These are phyloP conservation scores for Penicillium psychrosexuale DNA, from an alignment of 2,329 filamentous ascomycete genomes.

Conservation along the genomic window DNA sequence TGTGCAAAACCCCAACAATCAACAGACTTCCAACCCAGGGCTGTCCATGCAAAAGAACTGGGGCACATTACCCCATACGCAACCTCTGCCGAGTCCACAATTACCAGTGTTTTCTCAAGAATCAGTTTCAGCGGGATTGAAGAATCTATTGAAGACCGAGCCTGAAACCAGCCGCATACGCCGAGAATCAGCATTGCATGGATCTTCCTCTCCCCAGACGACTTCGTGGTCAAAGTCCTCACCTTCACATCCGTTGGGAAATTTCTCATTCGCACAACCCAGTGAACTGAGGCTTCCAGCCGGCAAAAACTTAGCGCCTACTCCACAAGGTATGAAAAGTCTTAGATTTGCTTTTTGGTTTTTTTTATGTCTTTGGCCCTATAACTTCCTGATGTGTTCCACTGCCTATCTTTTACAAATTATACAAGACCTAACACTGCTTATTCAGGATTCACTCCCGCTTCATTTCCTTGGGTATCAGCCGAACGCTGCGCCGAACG, in stretches of 20 bases:
- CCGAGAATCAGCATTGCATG: slow-evolving; percentile 20
- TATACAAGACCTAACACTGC: slow-evolving; percentile 4
- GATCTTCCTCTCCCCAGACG: slow-evolving; percentile 12
- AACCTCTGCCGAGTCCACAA: slow-evolving; percentile 56
- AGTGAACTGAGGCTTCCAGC: background rate
- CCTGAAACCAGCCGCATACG: slow-evolving; percentile 19
- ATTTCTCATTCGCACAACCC: background rate
- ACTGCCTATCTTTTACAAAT: background rate
- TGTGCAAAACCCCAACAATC: slow-evolving; percentile 59
- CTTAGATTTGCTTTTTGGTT: background rate
- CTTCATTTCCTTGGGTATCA: slow-evolving; percentile 43
- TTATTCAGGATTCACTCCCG: background rate
- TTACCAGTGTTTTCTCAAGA: slow-evolving; percentile 51
- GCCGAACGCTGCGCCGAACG: slow-evolving; percentile 56
- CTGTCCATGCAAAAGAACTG: slow-evolving; percentile 67
- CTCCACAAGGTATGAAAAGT: slow-evolving; percentile 8
- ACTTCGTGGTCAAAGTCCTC: slow-evolving; percentile 4
- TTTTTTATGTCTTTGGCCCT: background rate
- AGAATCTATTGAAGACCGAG: slow-evolving; percentile 58
- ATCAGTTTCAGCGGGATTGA: slow-evolving; percentile 78
- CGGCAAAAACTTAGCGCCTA: background rate
- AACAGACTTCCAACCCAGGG: slow-evolving; percentile 58
- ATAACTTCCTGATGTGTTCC: background rate
- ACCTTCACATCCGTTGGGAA: background rate
- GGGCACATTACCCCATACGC: slow-evolving; percentile 67